These are phyloP conservation scores for Primulina tabacum DNA, from an alignment of 257 asterid species.

Conservation along the genomic window DNA sequence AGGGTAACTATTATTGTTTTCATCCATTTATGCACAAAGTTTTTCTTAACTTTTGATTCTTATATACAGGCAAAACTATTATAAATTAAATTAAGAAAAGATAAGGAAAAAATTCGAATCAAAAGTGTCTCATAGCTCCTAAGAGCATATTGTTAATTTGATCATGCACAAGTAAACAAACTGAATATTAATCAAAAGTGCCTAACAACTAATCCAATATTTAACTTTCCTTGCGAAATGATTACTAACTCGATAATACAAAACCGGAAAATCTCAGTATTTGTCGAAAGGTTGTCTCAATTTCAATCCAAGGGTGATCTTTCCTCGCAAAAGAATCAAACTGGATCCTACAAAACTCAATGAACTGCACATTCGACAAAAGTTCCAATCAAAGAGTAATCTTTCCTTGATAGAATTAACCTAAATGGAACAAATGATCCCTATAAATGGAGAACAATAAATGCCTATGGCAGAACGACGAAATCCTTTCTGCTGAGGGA, in stretches of 20 bases:
- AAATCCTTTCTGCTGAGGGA: slow-evolving; percentile 14
- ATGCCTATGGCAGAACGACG: not conserved
- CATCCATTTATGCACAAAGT: slow-evolving; percentile 47
- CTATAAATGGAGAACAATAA: slow-evolving; percentile 4
- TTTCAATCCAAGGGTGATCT: slow-evolving; percentile 22
- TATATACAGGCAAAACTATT: slow-evolving; percentile 13
- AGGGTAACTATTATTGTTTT: slow-evolving; percentile 45
- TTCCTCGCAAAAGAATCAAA: not conserved
- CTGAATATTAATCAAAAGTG: not conserved
- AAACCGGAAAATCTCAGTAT: not conserved
- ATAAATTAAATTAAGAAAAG: slow-evolving; percentile 23
- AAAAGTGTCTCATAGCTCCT: slow-evolving; percentile 4
- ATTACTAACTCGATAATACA: no score
- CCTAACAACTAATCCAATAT: not conserved
- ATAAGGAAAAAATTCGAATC: not conserved
- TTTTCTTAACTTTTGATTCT: slow-evolving; percentile 13
- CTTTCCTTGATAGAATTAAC: slow-evolving; percentile 11
- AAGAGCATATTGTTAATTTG: no score
- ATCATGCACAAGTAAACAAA: not conserved
- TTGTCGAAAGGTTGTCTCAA: slow-evolving; percentile 19
- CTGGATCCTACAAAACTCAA: not conserved
- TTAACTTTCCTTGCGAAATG: not conserved
- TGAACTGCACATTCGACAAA: no score
- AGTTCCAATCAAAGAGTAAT: slow-evolving; percentile 19
- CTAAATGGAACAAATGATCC: slow-evolving; percentile 20